Conservation (phyloP, 306 rosid species). For the apple (Malus domestica) region DNA sequence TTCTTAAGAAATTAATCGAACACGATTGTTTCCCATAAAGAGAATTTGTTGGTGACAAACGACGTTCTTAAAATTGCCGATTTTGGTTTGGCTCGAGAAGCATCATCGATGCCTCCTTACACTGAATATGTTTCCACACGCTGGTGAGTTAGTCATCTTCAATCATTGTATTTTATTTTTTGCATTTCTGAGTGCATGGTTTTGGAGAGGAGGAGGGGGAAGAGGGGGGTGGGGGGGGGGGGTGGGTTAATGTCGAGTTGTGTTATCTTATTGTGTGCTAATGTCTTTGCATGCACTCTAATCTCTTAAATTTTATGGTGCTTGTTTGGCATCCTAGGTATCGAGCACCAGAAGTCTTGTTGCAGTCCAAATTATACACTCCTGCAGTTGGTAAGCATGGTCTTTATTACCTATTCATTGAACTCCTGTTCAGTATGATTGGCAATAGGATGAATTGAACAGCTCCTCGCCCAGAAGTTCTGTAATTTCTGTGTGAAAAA, state of each 20-base stretch:
- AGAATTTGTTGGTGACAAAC: slow-evolving; percentile 75
- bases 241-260: slow-evolving; percentile 3
- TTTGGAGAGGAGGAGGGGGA: slow-evolving; percentile 7
- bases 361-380: slow-evolving; percentile 60
- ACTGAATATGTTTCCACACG: slow-evolving; percentile 93
- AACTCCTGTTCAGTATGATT: background rate
- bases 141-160: slow-evolving; percentile 52
- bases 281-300: background rate
- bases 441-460: background rate
- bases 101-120: slow-evolving; percentile 76
- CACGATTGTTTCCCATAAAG: slow-evolving; percentile 26
- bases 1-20: slow-evolving; percentile 1
- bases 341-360: slow-evolving; percentile 85
- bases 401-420: slow-evolving; percentile 1
- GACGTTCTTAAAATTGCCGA: slow-evolving; percentile 76
- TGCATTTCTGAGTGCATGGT: background rate
- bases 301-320: slow-evolving; percentile 6
- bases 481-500: background rate
- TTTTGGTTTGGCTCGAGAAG: slow-evolving; percentile 88
- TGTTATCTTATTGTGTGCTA: background rate
- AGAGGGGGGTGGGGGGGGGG: slow-evolving; percentile 42
- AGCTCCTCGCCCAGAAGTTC: background rate
- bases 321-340: slow-evolving; percentile 42
- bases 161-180: slow-evolving; percentile 2
- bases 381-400: slow-evolving; percentile 73